Base-by-base conservation (phyloP, 768 basidiomycete species). In the Guyanaporus albipodus region DNA sequence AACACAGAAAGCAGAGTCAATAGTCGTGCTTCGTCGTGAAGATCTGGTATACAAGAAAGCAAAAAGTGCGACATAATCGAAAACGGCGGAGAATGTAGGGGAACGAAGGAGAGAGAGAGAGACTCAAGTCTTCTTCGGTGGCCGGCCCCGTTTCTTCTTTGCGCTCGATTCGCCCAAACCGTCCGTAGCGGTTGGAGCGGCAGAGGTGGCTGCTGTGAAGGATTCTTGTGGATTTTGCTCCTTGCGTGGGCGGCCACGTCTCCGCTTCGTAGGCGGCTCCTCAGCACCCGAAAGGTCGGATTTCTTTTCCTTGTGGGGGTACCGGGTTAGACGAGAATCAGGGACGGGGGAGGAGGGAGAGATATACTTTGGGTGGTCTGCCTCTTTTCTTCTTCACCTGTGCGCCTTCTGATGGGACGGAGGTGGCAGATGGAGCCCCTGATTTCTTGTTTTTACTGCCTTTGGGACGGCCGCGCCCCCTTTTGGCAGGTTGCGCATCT, bases 401-500 rank as follows among this genome's bases (percentile, higher is more conserved):
- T 19, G 60, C 32, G 2, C 58, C 63, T 42, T 64, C 62, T 50
- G 68, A 56, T 42, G 61, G 52, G 23, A 50, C 50, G 12, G 59
- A 52, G 15, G 68, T 53, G 14, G 66, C 31, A 45, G 67, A 55
- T 31, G 67, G 54, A 49, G 61, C 69, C 62, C 64, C 60, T 54
- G 62, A 66, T 60, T 76, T 78, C 73, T 79, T 81, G 69, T 81
- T 81, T 72, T 88, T 93, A 68, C 87, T 89, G 58, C 91, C 91
- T 67, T 85, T 90, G 50, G 92, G 92, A 55, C 92, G 82, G 44
- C 92, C 92, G 38, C 92, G 79, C 60, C 87, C 82, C 59, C 91
- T 83, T 73, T 91, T 93, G 51, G 62, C 57, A 33, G 78, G 42
- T 46, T 60, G 63, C 18, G 68, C 57, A 49, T 67, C 59, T 56